Percentiles rank a stretch among this genome's conserved stretches.
Evolutionary conservation across 495 filamentous ascomycete genomes (phyloP).

Genomic region (Daldinia caldariorum): DNA sequence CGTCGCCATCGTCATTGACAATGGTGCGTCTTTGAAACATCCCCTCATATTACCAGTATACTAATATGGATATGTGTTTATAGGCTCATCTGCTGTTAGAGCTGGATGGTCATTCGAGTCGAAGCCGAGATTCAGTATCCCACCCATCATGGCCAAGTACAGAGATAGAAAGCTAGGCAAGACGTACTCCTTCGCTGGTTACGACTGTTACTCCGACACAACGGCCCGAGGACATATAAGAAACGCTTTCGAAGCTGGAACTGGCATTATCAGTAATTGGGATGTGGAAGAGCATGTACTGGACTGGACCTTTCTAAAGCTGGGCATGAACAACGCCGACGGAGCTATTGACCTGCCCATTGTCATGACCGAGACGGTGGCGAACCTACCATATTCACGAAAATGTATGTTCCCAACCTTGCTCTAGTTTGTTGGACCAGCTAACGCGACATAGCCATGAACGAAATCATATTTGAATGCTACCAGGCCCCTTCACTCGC

Average conservation of each 20-base stretch:
- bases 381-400: constrained; percentile 84
- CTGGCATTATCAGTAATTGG: constrained; percentile 94
- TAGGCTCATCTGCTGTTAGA: constrained; percentile 87
- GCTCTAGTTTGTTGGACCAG: not conserved
- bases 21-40: constrained; percentile 68
- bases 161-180: constrained; percentile 90
- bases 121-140: constrained; percentile 77
- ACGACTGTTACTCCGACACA: constrained; percentile 92
- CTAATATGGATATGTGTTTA: constrained; percentile 30
- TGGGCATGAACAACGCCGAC: constrained; percentile 80
- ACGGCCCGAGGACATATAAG: constrained; percentile 90
- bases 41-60: constrained; percentile 3
- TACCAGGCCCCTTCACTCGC: constrained; percentile 88
- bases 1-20: constrained; percentile 95
- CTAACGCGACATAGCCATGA: constrained; percentile 75
- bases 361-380: constrained; percentile 95
- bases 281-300: constrained; percentile 93
- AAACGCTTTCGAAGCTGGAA: constrained; percentile 89
- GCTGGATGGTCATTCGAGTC: constrained; percentile 95
- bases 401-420: constrained; percentile 68
- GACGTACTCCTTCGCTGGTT: constrained; percentile 88
- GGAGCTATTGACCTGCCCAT: constrained; percentile 84
- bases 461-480: constrained; percentile 94
- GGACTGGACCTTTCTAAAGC: constrained; percentile 91
- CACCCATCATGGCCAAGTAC: constrained; percentile 92